phyloP scores from a whole-genome alignment of 1,284 basidiomycete genomes.

The Tilletia horrida region DNA sequence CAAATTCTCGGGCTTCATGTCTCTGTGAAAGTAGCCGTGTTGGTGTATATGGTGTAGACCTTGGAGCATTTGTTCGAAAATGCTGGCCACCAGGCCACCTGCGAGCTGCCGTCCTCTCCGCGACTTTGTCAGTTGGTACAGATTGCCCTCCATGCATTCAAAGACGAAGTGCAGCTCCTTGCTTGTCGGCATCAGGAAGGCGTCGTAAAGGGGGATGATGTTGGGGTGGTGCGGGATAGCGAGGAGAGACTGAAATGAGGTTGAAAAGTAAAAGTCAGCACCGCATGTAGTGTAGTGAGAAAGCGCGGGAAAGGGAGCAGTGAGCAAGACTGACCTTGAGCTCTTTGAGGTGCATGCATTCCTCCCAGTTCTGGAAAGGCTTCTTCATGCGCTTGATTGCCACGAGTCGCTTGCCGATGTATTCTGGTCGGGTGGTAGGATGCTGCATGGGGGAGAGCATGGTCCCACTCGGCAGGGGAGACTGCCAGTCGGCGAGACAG shows the following conservation, averaged over 20 bases:
- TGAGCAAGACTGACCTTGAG: slow-evolving; percentile 69
- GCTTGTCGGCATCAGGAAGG: slow-evolving; percentile 86
- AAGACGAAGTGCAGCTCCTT: slow-evolving; percentile 99
- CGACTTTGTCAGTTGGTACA: slow-evolving; percentile 97
- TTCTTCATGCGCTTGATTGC: slow-evolving; percentile 99
- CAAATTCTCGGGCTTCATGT: slow-evolving; percentile 99
- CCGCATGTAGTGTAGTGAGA: neutral
- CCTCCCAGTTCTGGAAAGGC: slow-evolving; percentile 94
- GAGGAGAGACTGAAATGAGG: slow-evolving; percentile 72
- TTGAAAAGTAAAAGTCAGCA: neutral
- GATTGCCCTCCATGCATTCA: slow-evolving; percentile 99
- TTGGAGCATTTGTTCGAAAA: slow-evolving; percentile 85
- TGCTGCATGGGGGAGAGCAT: slow-evolving; percentile 55
- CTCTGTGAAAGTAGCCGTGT: slow-evolving; percentile 94
- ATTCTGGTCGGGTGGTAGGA: slow-evolving; percentile 76
- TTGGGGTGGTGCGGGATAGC: slow-evolving; percentile 91
- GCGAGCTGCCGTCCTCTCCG: slow-evolving; percentile 90
- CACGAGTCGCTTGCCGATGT: slow-evolving; percentile 87
- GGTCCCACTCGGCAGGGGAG: slow-evolving; percentile 63
- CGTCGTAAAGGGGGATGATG: slow-evolving; percentile 98
- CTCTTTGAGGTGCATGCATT: slow-evolving; percentile 91
- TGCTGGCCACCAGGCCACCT: slow-evolving; percentile 87
- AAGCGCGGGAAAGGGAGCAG: neutral
- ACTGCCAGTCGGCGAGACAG: slow-evolving; percentile 98
- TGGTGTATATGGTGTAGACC: slow-evolving; percentile 90